Evolutionary conservation across 371 early-diverging fungal genomes (phyloP).

Genomic region (Batrachochytrium dendrobatidis): DNA sequence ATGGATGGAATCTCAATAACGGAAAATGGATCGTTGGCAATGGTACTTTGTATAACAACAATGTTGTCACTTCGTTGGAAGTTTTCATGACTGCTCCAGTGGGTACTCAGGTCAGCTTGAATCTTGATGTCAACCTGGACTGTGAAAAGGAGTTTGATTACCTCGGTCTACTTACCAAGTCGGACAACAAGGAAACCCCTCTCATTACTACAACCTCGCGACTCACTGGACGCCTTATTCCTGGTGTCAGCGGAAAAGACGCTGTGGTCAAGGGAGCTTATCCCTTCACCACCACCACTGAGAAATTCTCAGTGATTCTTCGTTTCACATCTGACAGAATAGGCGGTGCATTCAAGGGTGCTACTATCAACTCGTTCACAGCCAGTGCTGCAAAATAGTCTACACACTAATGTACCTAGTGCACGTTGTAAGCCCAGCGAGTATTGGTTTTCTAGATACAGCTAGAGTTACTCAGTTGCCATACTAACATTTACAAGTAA

Average conservation of each 20-base stretch:
- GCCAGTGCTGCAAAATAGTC: too few relatives aligned
- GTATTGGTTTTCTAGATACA: too few relatives aligned
- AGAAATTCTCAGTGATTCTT: not conserved
- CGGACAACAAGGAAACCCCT: too few relatives aligned
- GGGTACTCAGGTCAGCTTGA: constrained; percentile 39
- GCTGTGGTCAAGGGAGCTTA: not conserved
- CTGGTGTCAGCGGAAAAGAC: not conserved
- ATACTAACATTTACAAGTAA: too few relatives aligned
- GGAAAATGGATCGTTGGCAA: not conserved
- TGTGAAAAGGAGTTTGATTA: not conserved
- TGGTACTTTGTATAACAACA: constrained; percentile 13
- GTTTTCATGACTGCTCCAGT: constrained; percentile 42
- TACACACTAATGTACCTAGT: too few relatives aligned
- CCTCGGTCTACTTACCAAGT: too few relatives aligned
- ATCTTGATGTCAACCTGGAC: constrained; percentile 34
- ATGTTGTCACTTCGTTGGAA: constrained; percentile 26
- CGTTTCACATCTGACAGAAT: constrained; percentile 1
- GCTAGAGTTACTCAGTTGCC: too few relatives aligned
- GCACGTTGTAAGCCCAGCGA: too few relatives aligned
- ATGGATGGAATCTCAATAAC: not conserved
- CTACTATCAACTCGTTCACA: too few relatives aligned
- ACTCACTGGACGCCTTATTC: not conserved
- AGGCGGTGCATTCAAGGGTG: too few relatives aligned
- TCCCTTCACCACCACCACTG: not conserved
- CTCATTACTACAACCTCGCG: not conserved